Base-by-base conservation (phyloP, 371 early-diverging fungal genomes). In the Blyttiomyces sp. region DNA sequence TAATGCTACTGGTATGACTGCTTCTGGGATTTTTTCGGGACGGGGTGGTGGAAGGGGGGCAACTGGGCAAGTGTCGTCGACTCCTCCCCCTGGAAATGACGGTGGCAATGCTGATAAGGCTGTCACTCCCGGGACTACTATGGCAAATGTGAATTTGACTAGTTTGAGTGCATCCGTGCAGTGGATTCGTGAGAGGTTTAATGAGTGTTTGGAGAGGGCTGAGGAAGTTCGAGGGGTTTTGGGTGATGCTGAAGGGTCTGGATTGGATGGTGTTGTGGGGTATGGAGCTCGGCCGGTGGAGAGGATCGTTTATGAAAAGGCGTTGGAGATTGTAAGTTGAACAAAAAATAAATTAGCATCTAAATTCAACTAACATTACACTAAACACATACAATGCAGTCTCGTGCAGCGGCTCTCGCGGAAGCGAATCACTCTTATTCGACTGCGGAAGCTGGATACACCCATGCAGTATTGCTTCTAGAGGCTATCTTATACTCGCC, bases 111-210 rank as follows among this genome's bases (percentile, higher is more conserved):
- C 19, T 23, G 9, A 16, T 9, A 13, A 9, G 19, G 9, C 46
- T 23, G 46, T 24, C 13, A 7, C 46, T 23, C 9, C 21, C 23
- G 62, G 56, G 0, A 63, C 61, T 31, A 63, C 76, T 11, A 54
- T 31, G 19, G 68, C 76, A 1, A 62, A 63, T 34, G 75, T 64
- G 46, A 39, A 63, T 35, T 45, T 63, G 55, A 36, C 39, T 45
- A 58, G 58, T 26, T 48, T 74, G 61, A 69, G 66, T 46, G 60
- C 56, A 17, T 84, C 83, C 0, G 91, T 91, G 1, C 90, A 89
- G 58, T 94, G 94, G 94, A 87, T 94, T 67, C 83, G 91, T 19
- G 86, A 84, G 39, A 81, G 86, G 49, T 92, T 90, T 66, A 93
- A 94, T 64, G 90, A 87, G 51, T 91, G 92, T 51, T 64, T 92